Base-by-base conservation (phyloP, 2,329 filamentous ascomycete genomes). In the Botryotinia globosa region DNA sequence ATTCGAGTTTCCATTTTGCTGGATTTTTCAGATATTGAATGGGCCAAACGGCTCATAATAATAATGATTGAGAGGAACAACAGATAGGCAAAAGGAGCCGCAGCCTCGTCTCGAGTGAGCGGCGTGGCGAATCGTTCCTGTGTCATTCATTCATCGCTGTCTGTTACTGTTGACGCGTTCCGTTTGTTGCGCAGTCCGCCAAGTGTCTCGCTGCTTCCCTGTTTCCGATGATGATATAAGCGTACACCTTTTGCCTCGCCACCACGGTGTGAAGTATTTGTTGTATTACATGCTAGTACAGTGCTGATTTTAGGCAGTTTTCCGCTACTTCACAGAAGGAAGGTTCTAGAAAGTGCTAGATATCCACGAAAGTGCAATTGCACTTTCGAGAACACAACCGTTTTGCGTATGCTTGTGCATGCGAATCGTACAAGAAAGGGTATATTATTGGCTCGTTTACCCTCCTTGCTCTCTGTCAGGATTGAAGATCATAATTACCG, bases 101-200 rank as follows among this genome's bases (percentile, higher is more conserved):
- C 44, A 65, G 69, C 69, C 69, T 71, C 44, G 45, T 37, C n/a
- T 71, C 37, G n/a, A 71, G 67, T n/a, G 34, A 63, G 34, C 54
- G 12, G 61, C 29, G 69, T 71, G 69, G 69, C 45, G 44, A 71
- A 51, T 58, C n/a, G 22, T 22, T 56, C 22, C 25, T 45, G 39
- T 59, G 42, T 44, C 59, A 54, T 32, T 56, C 59, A 54, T 32
- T 56, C 34, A 54, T 18, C 22, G 29, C 9, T 64, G 51, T 63
- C 56, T 56, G 22, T 39, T 12, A 67, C 25, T 56, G 45, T 67
- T 71, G 59, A 71, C 59, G 69, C 69, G 59, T 56, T 65, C 59
- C 45, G 12, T 18, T 42, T 29, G n/a, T 32, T 71, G 45, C 69
- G 59, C 69, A 66, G 45, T 44, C n/a, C 34, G 69, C 69, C 69